A percentile compares a stretch with the other conserved stretches of the same genome.
Evolutionary conservation across 257 asterid genomes (phyloP).

Genomic region (Petrea volubilis): DNA sequence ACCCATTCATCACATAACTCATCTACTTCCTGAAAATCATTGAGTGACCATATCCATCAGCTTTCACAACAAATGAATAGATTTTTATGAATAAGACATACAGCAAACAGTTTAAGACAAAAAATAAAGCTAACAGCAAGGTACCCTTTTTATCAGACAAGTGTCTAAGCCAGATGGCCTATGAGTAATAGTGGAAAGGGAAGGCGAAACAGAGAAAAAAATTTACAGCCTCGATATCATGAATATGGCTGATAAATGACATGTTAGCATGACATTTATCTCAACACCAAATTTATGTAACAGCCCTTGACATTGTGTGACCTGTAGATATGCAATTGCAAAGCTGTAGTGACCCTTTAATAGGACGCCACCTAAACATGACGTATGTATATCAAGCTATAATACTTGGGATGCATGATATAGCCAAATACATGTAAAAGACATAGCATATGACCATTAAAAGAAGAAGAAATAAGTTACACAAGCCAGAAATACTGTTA

Average conservation of each 20-base stretch:
- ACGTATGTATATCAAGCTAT: not conserved
- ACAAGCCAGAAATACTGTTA: not conserved
- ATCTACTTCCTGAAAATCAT: slow-evolving; percentile 80
- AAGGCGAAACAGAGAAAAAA: not conserved
- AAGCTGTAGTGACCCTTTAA: not conserved
- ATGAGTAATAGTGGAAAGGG: not conserved
- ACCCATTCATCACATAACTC: slow-evolving; percentile 95
- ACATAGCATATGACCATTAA: not conserved
- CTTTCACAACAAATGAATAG: slow-evolving; percentile 9
- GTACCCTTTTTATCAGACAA: not conserved
- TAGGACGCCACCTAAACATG: not conserved
- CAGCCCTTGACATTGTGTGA: not conserved
- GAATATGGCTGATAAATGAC: not conserved
- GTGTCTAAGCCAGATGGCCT: not conserved
- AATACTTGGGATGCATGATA: not conserved
- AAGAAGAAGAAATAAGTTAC: not conserved
- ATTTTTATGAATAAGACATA: slow-evolving; percentile 7
- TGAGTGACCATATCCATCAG: slow-evolving; percentile 25
- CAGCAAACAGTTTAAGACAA: slow-evolving; percentile 8
- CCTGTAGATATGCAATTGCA: not conserved
- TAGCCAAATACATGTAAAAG: not conserved
- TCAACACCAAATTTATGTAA: not conserved
- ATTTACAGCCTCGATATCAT: too few relatives aligned
- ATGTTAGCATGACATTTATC: not conserved
- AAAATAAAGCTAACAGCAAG: not conserved